Evolutionary conservation across 1,139 yeast genomes (phyloP).

Genomic region (Saccharomyces hybrid): DNA sequence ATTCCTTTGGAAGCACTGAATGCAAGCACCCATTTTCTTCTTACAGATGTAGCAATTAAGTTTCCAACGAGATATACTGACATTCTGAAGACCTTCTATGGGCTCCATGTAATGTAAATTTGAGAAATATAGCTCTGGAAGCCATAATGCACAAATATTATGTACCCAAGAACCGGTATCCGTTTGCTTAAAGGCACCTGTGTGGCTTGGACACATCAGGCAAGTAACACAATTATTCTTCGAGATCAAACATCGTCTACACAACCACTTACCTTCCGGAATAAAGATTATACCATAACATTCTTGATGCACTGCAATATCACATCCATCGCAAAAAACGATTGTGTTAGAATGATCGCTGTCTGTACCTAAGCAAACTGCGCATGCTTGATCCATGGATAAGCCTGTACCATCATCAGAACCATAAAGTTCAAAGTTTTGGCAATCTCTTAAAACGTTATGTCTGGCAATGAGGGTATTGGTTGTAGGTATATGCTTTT

Average conservation of each 20-base stretch:
- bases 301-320: conserved; percentile 95
- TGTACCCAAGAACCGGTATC: conserved; percentile 89
- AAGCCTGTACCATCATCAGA: conserved; percentile 69
- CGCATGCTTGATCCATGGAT: conserved; percentile 72
- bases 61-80: conserved; percentile 81
- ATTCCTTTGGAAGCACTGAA: conserved; percentile 71
- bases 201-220: conserved; percentile 76
- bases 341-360: conserved; percentile 85
- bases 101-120: conserved; percentile 92
- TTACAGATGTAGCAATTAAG: conserved; percentile 79
- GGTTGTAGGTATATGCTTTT: conserved; percentile 42
- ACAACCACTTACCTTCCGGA: conserved; percentile 96
- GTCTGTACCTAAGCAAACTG: conserved; percentile 78
- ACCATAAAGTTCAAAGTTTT: conserved; percentile 48
- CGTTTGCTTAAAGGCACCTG: conserved; percentile 91
- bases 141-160: conserved; percentile 89
- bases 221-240: conserved; percentile 52
- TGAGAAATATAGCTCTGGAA: conserved; percentile 79
- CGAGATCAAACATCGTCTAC: conserved; percentile 73
- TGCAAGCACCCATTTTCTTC: conserved; percentile 76
- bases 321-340: conserved; percentile 94
- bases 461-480: conserved; percentile 24
- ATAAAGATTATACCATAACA: conserved; percentile 95
- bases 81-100: conserved; percentile 64
- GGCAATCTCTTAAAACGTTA: conserved; percentile 1